Base-by-base conservation (phyloP, 805 yeast species). In the Candida verbasci region DNA sequence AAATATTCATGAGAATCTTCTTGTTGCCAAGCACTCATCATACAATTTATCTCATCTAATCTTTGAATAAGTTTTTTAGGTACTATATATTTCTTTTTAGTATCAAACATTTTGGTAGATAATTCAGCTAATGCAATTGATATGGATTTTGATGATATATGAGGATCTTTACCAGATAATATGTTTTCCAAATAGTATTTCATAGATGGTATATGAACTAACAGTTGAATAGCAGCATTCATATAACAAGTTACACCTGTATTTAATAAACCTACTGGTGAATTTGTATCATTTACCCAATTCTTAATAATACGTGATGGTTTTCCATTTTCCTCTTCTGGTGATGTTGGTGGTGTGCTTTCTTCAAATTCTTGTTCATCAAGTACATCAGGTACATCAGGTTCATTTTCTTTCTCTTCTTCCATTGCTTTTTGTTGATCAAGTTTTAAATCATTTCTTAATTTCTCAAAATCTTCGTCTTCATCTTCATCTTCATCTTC, bases 11-110 rank as follows among this genome's bases (percentile, higher is more conserved):
- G 98, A 0, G 96, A 84, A 60, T 93, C 98, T 60, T 93, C 97
- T 58, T 93, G 98, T 60, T 87, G 89, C 96, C 96, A 89, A 56
- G 82, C 93, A 30, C 88, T 80, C 95, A 89, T 87, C 95, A 86
- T 86, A 56, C 95, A 86, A 59, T 88, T 88, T 50, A 91, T 86
- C 50, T 86, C 95, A 34, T 75, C 85, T 39, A 86, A 65, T 46
- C 87, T 71, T 35, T 70, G 70, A 40, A 86, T 81, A 49, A 88
- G 68, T 50, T 75, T 77, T 47, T 78, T 78, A 8, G 96, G 97
- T 60, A 84, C 84, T 37, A 87, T 68, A 50, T 73, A 78, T 41
- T 70, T 65, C 20, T 29, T 31, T 29, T 72, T 77, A n/a, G 69
- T 46, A 36, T 67, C 68, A 86, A 87, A 84, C 84, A 85, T 80